phyloP scores from a whole-genome alignment of 306 rosid genomes.

The Crataegus laevigata region DNA sequence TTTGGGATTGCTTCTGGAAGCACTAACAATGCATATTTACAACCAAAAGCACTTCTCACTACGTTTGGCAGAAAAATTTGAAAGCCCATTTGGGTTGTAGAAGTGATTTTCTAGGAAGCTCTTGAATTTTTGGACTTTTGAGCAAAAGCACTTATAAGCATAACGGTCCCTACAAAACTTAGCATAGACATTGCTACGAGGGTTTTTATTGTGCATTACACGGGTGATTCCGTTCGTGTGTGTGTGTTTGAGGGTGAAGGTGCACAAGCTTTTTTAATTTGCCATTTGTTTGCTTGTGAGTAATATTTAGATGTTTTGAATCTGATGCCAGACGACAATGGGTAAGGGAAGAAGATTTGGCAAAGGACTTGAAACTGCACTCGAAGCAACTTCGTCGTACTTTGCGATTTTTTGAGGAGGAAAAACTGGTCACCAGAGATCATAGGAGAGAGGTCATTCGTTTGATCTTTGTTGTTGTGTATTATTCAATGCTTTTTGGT shows the following conservation, averaged over 20 bases:
- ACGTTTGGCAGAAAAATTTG: background rate
- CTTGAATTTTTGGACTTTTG: background rate
- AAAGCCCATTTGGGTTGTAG: background rate
- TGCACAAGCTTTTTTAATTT: background rate
- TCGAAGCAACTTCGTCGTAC: constrained; percentile 86
- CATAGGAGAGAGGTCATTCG: constrained; percentile 76
- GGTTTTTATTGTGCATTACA: background rate
- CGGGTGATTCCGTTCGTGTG: background rate
- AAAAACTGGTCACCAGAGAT: constrained; percentile 81
- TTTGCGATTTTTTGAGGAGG: constrained; percentile 82
- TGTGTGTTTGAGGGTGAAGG: background rate
- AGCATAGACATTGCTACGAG: background rate
- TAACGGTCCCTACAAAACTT: background rate
- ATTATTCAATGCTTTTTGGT: constrained; percentile 8
- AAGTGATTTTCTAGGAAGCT: background rate
- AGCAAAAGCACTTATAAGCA: background rate
- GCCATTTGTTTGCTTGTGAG: background rate
- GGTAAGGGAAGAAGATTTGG: constrained; percentile 96
- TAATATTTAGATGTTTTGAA: background rate
- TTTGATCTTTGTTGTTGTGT: constrained; percentile 6
- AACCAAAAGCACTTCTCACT: background rate
- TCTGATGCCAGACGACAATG: constrained; percentile 75
- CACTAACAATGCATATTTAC: no score
- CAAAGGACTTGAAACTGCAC: constrained; percentile 90
- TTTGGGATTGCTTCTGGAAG: background rate